These are phyloP conservation scores for Ceriops tagal DNA, from an alignment of 345 rosid genomes.

Conservation along the genomic window DNA sequence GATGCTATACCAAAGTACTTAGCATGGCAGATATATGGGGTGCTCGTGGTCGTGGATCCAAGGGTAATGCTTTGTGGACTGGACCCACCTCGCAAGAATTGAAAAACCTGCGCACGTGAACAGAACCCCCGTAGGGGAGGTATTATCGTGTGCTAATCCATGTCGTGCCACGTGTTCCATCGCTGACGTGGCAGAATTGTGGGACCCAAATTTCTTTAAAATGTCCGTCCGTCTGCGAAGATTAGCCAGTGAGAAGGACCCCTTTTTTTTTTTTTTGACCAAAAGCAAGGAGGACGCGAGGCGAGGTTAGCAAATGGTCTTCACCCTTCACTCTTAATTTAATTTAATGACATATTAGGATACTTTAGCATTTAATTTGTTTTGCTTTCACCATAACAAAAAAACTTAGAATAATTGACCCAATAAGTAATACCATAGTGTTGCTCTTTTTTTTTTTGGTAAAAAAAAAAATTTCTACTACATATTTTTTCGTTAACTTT, in stretches of 20 bases:
- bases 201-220: not conserved
- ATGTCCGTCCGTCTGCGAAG: constrained; percentile 20
- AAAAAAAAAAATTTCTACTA: too few species aligned
- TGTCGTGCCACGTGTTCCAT: constrained; percentile 21
- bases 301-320: not conserved
- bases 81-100: constrained; percentile 13
- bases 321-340: too few species aligned
- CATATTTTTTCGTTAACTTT: too few species aligned
- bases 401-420: too few species aligned
- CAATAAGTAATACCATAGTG: too few species aligned
- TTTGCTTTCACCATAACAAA: too few species aligned
- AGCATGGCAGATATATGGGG: not conserved
- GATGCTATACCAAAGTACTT: too few species aligned
- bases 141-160: constrained; percentile 17
- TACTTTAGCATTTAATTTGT: too few species aligned
- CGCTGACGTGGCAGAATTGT: constrained; percentile 20
- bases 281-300: not conserved
- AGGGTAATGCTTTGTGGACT: constrained; percentile 8
- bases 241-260: not conserved
- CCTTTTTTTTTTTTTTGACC: not conserved
- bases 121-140: not conserved
- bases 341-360: too few species aligned
- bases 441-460: too few species aligned
- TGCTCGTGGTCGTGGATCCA: not conserved
- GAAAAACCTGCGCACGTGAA: constrained; percentile 4